A percentile compares a stretch with the other conserved stretches of the same genome.
phyloP scores from a whole-genome alignment of 345 rosid genomes.

The Cochlearia excelsa region DNA sequence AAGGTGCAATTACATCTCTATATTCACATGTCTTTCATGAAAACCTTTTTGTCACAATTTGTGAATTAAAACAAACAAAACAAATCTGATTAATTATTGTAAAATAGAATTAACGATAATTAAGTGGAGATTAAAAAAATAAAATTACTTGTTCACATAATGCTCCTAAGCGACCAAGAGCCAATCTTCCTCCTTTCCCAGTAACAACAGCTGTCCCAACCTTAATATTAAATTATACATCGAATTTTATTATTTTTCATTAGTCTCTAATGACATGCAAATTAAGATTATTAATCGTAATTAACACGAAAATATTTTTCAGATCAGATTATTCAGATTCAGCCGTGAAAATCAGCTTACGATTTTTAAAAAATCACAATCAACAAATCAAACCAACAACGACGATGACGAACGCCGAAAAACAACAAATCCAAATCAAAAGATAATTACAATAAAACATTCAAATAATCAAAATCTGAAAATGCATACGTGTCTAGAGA shows the following conservation, averaged over 20 bases:
- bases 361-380: too few relatives aligned
- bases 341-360: too few relatives aligned
- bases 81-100: not conserved
- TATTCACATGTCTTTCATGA: slow-evolving; percentile 24
- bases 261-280: slow-evolving; percentile 17
- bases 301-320: not conserved
- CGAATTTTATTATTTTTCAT: not conserved
- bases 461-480: slow-evolving; percentile 11
- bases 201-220: slow-evolving; percentile 99
- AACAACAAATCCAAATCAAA: too few relatives aligned
- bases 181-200: slow-evolving; percentile 84
- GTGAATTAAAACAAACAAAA: not conserved
- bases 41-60: slow-evolving; percentile 15
- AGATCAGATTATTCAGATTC: too few relatives aligned
- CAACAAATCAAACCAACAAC: too few relatives aligned
- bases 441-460: too few relatives aligned
- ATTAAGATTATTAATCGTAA: slow-evolving; percentile 15
- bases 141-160: slow-evolving; percentile 80
- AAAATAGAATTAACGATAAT: not conserved
- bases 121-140: not conserved
- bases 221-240: slow-evolving; percentile 31
- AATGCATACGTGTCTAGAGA: slow-evolving; percentile 15
- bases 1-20: slow-evolving; percentile 19
- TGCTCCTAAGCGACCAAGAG: slow-evolving; percentile 89
- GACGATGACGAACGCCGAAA: too few relatives aligned